Conservation (phyloP, 371 early-diverging fungal genomes). For the Neoconidiobolus thromboides region DNA sequence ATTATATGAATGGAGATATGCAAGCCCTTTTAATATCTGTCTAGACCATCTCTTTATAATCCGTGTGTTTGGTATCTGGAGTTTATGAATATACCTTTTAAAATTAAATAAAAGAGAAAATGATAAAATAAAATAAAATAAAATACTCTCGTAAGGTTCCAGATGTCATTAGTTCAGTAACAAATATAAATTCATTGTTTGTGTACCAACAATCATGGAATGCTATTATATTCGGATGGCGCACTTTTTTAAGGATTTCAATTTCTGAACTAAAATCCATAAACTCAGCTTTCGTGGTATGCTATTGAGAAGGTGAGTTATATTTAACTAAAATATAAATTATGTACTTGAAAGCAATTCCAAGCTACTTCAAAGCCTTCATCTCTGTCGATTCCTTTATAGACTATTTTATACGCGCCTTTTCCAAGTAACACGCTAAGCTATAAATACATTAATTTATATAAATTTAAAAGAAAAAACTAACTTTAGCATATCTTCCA, state of each 20-base stretch:
- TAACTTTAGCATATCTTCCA: slow-evolving; percentile 44
- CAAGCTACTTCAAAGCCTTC: slow-evolving; percentile 90
- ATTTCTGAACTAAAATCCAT: slow-evolving; percentile 59
- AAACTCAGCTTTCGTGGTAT: slow-evolving; percentile 41
- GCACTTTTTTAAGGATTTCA: slow-evolving; percentile 55
- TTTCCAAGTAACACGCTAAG: slow-evolving; percentile 34
- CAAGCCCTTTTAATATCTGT: slow-evolving; percentile 65
- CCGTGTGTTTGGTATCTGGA: slow-evolving; percentile 42
- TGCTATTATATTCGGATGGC: slow-evolving; percentile 75
- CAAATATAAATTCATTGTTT: slow-evolving; percentile 55
- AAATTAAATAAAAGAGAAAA: not conserved
- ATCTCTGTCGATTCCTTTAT: slow-evolving; percentile 76
- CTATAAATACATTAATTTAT: slow-evolving; percentile 7
- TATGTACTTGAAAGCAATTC: slow-evolving; percentile 47
- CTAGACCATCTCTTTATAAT: slow-evolving; percentile 65
- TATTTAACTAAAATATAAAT: slow-evolving; percentile 36
- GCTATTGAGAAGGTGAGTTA: slow-evolving; percentile 10
- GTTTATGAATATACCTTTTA: slow-evolving; percentile 34
- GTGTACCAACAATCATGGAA: slow-evolving; percentile 65
- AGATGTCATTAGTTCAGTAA: slow-evolving; percentile 88
- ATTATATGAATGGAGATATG: slow-evolving; percentile 55
- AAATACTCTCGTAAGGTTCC: slow-evolving; percentile 53
- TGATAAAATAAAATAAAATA: not conserved
- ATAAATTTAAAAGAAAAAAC: not conserved
- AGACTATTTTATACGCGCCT: slow-evolving; percentile 81